Base-by-base conservation (phyloP, 2,329 filamentous ascomycete genomes). In the Lecanosticta acicola region DNA sequence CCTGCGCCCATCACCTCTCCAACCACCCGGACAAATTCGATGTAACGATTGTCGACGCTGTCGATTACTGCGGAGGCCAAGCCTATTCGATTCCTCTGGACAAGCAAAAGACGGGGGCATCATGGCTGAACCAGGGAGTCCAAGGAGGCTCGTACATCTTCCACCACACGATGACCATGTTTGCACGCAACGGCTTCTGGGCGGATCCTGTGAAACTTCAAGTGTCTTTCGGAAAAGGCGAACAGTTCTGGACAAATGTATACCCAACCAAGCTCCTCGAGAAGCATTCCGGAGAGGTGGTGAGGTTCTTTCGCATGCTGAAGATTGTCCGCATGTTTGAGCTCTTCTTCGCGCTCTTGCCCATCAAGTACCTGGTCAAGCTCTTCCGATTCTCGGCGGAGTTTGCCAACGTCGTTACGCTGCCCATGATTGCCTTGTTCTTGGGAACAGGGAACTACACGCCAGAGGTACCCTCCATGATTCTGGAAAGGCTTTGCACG, bases 391-490 rank as follows among this genome's bases (percentile, higher is more conserved):
- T 88, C 66, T 81, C 73, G 45, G 73, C 77, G 8, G 82, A 85
- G 45, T 89, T 88, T 59, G 77, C 77, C 13, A 81, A 87, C 58
- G 80, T 79, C 29, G 81, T 88, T 65, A 80, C 84, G 0, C 73
- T 85, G 46, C 84, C 84, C 1, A 77, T 88, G 62, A 77, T 87
- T 24, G 84, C 84, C 0, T 69, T 88, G 1, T 87, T 89, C 59
- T 70, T 88, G 0, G 84, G 84, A 0, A 87, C 84, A 4, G 83
- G 84, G 1, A 88, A 88, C 54, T 81, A 85, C 56, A 84, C 84
- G 0, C 79, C 83, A 0, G 80, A 86, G 51, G 83, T 88, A 0
- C 80, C 84, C 0, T 78, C 76, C 34, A 81, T 83, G 18, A 80
- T 88, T 26, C 70, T 88, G 11, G 72, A 75, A 52, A 56, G 72